Conservation (phyloP, 495 filamentous ascomycete genomes). For the Tuber aestivum region DNA sequence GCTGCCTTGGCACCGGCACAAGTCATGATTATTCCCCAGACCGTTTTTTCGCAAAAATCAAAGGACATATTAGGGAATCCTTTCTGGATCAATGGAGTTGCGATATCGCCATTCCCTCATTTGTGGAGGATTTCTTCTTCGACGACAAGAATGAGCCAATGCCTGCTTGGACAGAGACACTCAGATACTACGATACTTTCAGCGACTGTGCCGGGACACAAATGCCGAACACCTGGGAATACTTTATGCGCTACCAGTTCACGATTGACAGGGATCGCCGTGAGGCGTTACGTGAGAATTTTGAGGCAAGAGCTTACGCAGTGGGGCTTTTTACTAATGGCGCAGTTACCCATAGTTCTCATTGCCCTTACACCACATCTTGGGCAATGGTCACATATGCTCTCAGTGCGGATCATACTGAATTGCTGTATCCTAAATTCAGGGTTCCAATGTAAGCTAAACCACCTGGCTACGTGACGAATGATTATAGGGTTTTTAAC, state of each 20-base stretch:
- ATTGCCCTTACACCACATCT: neutral
- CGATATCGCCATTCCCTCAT: neutral
- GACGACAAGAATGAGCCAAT: neutral
- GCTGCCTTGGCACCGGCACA: neutral
- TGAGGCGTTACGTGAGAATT: neutral
- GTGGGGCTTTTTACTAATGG: neutral
- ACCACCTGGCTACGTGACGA: neutral
- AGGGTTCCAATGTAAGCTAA: neutral
- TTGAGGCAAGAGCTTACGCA: neutral
- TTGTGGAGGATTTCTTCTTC: constrained; percentile 1
- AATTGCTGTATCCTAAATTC: neutral
- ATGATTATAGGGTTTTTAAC: neutral
- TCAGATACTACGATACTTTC: neutral
- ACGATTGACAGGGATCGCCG: neutral
- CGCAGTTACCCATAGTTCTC: neutral
- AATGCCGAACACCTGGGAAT: neutral
- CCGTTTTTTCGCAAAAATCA: neutral
- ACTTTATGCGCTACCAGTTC: neutral
- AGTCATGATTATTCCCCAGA: neutral
- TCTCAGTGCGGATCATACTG: neutral
- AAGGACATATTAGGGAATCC: neutral
- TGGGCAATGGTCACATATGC: neutral
- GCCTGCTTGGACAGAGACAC: neutral
- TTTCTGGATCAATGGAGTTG: neutral
- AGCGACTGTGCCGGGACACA: neutral